phyloP scores from a whole-genome alignment of 176 grass and related monocot species.

The Thalia dealbata region DNA sequence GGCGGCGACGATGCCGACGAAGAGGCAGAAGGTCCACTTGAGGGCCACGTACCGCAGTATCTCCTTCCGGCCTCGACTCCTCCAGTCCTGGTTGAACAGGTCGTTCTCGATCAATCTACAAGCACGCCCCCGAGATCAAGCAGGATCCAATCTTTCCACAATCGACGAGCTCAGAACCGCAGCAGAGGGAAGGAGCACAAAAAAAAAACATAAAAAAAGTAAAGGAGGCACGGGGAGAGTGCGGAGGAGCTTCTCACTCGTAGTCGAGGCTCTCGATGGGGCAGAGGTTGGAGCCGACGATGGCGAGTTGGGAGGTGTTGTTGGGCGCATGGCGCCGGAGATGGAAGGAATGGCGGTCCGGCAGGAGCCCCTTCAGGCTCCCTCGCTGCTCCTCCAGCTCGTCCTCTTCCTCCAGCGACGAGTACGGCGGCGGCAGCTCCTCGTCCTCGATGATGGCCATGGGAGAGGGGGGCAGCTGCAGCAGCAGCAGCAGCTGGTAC shows the following conservation, averaged over 20 bases:
- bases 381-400: neutral
- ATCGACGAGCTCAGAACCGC: too few species aligned
- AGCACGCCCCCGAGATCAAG: neutral
- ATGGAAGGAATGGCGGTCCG: neutral
- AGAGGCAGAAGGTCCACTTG: constrained; percentile 87
- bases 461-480: neutral
- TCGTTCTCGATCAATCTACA: constrained; percentile 83
- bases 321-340: constrained; percentile 59
- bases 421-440: neutral
- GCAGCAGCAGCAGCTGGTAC: neutral
- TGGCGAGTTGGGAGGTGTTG: constrained; percentile 83
- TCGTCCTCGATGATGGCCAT: neutral
- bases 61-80: constrained; percentile 38
- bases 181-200: neutral
- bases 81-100: constrained; percentile 88
- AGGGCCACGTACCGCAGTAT: constrained; percentile 63
- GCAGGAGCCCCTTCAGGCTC: neutral
- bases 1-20: constrained; percentile 50
- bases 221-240: neutral
- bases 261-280: constrained; percentile 94
- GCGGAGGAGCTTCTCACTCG: constrained; percentile 41
- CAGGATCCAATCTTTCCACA: constrained; percentile 3
- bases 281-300: constrained; percentile 89
- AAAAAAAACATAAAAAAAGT: too few species aligned
- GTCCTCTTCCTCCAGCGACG: neutral